Evolutionary conservation across 2,329 filamentous ascomycete genomes (phyloP), one percentile per base, ranked within the genome.

Genomic region (Raffaelea ambrosiae): DNA sequence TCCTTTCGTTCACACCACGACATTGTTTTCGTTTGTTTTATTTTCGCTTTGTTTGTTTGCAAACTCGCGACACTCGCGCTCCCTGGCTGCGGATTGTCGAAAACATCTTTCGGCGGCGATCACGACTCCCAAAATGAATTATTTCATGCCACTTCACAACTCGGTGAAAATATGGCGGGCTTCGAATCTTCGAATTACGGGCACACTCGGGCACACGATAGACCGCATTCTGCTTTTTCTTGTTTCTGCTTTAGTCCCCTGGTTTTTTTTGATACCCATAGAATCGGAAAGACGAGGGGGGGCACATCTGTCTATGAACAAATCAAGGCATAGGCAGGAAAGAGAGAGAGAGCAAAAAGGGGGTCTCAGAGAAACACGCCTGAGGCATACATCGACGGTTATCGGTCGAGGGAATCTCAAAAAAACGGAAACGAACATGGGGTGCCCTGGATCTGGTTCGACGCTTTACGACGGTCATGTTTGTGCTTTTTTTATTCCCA

Each of bases 221-320:
- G 61, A 64, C 58, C 57, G 58, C 59, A 57, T 51, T 51, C 46
- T 51, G 50, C 45, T 48, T 52, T 61, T 61, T 54, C 55, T 65
- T 61, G 51, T 60, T 61, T 57, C 55, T 56, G 58, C 56, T 56
- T 57, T 58, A 54, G 54, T 58, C 55, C 59, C 58, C 58, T 61
- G 51, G 62, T 59, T 62, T 54, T 55, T 53, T 56, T 59, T 64
- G 63, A 66, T 66, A 66, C 64, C 64, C 64, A 63, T 66, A 64
- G 62, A 65, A 53, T 54, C 56, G 58, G 60, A 60, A 57, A 52
- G 55, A 58, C 51, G 54, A 53, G 51, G 54, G 57, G 35, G 57
- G 56, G 54, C 53, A 54, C 31, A 47, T 51, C 48, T 51, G 43
- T 53, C 54, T 48, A 56, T 55, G 58, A 56, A 57, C 50, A 54